Conservation (phyloP, 805 yeast species). For the Candida khao-thaluensis region DNA sequence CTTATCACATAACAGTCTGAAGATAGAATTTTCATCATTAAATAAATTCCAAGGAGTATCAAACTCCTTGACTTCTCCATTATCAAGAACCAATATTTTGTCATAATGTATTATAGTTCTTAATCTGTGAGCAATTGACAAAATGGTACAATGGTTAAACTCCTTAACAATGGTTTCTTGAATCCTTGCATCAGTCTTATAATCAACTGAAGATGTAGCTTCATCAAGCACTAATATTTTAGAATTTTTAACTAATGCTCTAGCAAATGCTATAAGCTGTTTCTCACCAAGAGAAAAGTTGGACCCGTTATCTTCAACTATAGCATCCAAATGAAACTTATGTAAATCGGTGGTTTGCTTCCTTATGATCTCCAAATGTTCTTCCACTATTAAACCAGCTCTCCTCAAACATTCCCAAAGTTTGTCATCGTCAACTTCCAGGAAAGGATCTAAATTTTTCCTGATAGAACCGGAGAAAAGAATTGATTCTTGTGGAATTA, state of each 20-base stretch:
- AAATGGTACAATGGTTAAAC: constrained; percentile 67
- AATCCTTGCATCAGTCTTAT: constrained; percentile 78
- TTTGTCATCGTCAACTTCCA: constrained; percentile 45
- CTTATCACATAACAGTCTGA: constrained; percentile 67
- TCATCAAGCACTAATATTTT: constrained; percentile 80
- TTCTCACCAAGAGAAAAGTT: constrained; percentile 76
- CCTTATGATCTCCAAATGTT: constrained; percentile 22
- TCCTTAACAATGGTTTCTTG: constrained; percentile 72
- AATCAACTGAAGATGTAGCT: constrained; percentile 79
- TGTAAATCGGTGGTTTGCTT: constrained; percentile 23
- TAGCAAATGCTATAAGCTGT: constrained; percentile 75
- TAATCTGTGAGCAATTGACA: constrained; percentile 86
- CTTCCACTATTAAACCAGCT: constrained; percentile 50
- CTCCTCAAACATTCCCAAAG: constrained; percentile 60
- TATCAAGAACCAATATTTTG: constrained; percentile 75
- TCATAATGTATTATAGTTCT: constrained; percentile 73
- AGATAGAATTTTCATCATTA: constrained; percentile 48
- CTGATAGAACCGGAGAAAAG: constrained; percentile 58
- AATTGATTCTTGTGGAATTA: constrained; percentile 73
- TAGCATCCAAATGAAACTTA: constrained; percentile 43
- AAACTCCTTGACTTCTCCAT: constrained; percentile 72
- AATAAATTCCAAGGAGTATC: constrained; percentile 72
- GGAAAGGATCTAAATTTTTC: constrained; percentile 62
- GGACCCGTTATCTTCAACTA: constrained; percentile 64
- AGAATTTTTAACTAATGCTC: constrained; percentile 76